A percentile compares a stretch with the other conserved stretches of the same genome.
Conservation (phyloP, 805 yeast genomes). For the Candida berthetii region DNA sequence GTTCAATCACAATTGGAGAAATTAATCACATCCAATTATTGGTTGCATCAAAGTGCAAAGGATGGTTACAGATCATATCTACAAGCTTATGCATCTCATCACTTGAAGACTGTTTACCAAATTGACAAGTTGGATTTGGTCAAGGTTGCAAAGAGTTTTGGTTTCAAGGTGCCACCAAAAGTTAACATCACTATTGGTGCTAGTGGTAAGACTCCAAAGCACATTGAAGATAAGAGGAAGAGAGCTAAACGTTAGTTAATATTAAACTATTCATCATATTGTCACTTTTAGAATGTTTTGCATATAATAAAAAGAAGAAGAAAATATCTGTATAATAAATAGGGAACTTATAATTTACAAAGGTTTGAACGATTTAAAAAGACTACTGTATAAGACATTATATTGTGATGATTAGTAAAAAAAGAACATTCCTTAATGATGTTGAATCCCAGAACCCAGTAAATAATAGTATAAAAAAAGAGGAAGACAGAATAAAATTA, state of each 20-base stretch:
- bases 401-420: not conserved
- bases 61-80: conserved; percentile 96
- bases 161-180: conserved; percentile 93
- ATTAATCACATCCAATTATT: conserved; percentile 84
- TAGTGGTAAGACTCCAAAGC: conserved; percentile 58
- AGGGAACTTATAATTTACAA: no score
- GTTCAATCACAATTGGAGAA: conserved; percentile 92
- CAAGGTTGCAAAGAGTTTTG: conserved; percentile 93
- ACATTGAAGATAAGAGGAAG: conserved; percentile 10
- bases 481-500: not conserved
- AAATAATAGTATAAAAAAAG: not conserved
- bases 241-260: no score
- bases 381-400: not conserved
- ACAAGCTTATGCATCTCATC: conserved; percentile 97
- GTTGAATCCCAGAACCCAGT: conserved; percentile 2
- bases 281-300: no score
- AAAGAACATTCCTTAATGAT: not conserved
- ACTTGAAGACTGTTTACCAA: conserved; percentile 92
- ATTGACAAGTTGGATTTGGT: conserved; percentile 91
- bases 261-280: no score
- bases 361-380: not conserved
- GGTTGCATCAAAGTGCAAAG: conserved; percentile 92
- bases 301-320: no score
- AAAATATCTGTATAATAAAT: no score
- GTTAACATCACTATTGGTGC: conserved; percentile 96